A percentile compares a stretch with the other conserved stretches of the same genome.
phyloP scores from a whole-genome alignment of 2,329 filamentous ascomycete genomes.

The Colletotrichum limetticola region DNA sequence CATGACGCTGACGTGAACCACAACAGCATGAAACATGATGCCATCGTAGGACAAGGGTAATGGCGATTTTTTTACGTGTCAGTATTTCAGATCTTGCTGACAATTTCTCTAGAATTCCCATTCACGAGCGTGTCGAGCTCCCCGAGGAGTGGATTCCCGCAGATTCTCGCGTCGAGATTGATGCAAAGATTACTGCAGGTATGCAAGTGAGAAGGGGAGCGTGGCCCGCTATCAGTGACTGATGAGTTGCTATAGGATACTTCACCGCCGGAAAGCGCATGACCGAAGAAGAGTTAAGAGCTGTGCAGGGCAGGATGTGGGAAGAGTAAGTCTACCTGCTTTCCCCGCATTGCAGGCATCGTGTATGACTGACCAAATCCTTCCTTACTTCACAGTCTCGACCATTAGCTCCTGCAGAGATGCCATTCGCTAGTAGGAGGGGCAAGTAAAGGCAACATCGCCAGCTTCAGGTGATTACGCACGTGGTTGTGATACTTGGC shows the following conservation, averaged over 20 bases:
- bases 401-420: constrained; percentile 44
- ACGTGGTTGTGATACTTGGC: too few species aligned
- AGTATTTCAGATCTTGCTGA: constrained; percentile 28
- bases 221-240: not conserved
- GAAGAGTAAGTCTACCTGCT: constrained; percentile 71
- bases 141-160: constrained; percentile 94
- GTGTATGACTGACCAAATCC: constrained; percentile 4
- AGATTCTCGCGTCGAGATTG: constrained; percentile 97
- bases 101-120: constrained; percentile 72
- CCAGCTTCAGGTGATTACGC: not conserved
- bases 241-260: constrained; percentile 60
- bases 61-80: constrained; percentile 36
- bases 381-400: constrained; percentile 46
- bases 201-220: constrained; percentile 46
- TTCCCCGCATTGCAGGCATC: not conserved
- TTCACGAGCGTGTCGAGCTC: constrained; percentile 89
- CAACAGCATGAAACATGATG: constrained; percentile 87
- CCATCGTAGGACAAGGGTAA: constrained; percentile 84
- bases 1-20: constrained; percentile 5
- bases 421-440: not conserved
- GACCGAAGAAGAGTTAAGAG: constrained; percentile 85
- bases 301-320: constrained; percentile 91
- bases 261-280: constrained; percentile 92
- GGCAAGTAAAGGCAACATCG: too few species aligned
- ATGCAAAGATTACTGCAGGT: constrained; percentile 97